These are phyloP conservation scores for Juncus effusus DNA, from an alignment of 176 grass and related monocot species.

Conservation along the genomic window DNA sequence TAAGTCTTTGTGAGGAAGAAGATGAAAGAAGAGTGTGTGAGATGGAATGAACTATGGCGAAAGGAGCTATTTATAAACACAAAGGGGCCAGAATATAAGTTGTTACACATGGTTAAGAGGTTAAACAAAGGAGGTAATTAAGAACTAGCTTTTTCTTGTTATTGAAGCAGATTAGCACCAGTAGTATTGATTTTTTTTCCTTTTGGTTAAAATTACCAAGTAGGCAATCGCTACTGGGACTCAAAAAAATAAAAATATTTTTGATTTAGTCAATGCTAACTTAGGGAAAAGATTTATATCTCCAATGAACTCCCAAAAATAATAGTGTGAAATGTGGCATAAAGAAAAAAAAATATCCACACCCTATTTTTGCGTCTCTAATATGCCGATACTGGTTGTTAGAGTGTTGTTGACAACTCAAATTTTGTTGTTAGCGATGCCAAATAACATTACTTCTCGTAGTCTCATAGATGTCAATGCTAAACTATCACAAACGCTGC, in stretches of 20 bases:
- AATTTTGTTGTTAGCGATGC: too few relatives aligned
- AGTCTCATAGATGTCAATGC: too few relatives aligned
- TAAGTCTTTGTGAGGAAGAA: constrained; percentile 4
- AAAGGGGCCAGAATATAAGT: background rate
- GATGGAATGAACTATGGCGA: background rate
- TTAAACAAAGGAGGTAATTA: background rate
- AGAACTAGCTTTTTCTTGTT: constrained; percentile 21
- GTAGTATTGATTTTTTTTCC: background rate
- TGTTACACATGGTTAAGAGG: constrained; percentile 25
- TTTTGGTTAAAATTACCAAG: background rate
- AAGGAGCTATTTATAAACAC: constrained; percentile 28
- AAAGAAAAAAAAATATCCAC: too few relatives aligned
- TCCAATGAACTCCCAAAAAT: too few relatives aligned
- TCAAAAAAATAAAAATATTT: too few relatives aligned
- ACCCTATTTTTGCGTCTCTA: too few relatives aligned
- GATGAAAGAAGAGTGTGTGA: constrained; percentile 8
- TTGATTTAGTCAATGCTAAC: background rate
- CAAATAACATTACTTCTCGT: too few relatives aligned
- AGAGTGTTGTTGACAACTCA: too few relatives aligned
- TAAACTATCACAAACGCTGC: too few relatives aligned
- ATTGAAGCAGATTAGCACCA: constrained; percentile 1
- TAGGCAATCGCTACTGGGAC: too few relatives aligned
- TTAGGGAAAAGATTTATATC: background rate
- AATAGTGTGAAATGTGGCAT: too few relatives aligned
- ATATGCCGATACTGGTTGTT: too few relatives aligned